Conservation (phyloP, 768 basidiomycete genomes). For the Mycena sanguinolenta region DNA sequence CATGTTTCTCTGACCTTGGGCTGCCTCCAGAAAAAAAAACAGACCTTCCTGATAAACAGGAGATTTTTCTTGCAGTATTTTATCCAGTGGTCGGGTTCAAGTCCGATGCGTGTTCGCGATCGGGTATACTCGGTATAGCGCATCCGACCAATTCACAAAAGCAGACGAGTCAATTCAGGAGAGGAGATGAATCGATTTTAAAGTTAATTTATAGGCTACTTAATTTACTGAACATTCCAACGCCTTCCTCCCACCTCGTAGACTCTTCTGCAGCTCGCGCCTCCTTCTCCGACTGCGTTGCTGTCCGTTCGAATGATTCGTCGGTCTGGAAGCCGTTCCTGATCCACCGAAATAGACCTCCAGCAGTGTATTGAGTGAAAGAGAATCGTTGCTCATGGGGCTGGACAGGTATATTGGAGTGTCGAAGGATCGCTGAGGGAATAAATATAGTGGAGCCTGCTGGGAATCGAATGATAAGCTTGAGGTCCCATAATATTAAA, state of each 20-base stretch:
- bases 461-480: not conserved
- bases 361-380: not conserved
- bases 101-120: not conserved
- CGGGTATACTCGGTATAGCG: not conserved
- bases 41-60: not conserved
- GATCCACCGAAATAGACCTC: not conserved
- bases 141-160: too few relatives aligned
- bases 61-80: too few relatives aligned
- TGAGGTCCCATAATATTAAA: too few relatives aligned
- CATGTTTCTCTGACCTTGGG: too few relatives aligned
- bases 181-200: not conserved
- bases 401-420: not conserved
- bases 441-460: not conserved
- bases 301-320: not conserved
- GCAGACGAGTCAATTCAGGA: not conserved
- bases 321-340: not conserved
- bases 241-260: not conserved
- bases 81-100: not conserved
- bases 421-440: not conserved
- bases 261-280: not conserved
- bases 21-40: not conserved
- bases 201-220: not conserved
- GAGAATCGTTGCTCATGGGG: not conserved
- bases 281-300: not conserved
- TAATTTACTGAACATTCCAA: not conserved